Evolutionary conservation across 2,329 filamentous ascomycete species (phyloP), one percentile per base, ranked within the genome.

Genomic region (Alternaria sp.): DNA sequence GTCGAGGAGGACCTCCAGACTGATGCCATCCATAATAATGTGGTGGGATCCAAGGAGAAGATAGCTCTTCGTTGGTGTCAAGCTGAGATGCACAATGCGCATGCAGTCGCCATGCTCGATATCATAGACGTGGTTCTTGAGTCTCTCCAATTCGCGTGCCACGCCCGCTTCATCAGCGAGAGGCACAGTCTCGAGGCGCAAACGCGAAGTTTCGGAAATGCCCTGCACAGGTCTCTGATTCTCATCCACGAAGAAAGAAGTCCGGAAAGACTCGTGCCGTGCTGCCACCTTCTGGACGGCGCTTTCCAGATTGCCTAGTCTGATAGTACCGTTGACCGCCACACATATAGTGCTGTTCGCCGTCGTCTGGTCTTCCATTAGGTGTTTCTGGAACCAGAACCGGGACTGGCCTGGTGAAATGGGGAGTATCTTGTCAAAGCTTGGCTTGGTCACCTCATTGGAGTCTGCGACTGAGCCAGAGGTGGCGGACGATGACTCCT

Each of bases 21-120:
- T 84, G 41, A 81, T 63, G 1, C 82, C 84, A 64, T 88, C 86
- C 78, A 87, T 80, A 33, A 79, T 73, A 41, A 87, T 86, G 66
- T 87, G 85, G 61, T 87, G 85, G 49, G 78, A 79, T 1, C 75
- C 74, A 6, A 87, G 50, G 0, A 88, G 43, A 4, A 87, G 61
- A 65, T 75, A 81, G 61, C 84, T 81, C 1, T 64, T 57, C 0
- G 71, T 73, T 2, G 71, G 63, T 0, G 75, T 77, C 11, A 75
- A 69, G 0, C 80, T 71, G 5, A 85, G 69, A 2, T 85, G 69
- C 4, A 70, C 56, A 4, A 83, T 66, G 6, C 74, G 70, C 6
- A 83, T 56, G 3, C 70, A 55, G 5, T 82, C 70, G 10, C 82
- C 81, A 8, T 66, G 67, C 14, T 73, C 75, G 10, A 87, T 60